Conservation (phyloP, 768 basidiomycete genomes). For the Royoungia palumana region DNA sequence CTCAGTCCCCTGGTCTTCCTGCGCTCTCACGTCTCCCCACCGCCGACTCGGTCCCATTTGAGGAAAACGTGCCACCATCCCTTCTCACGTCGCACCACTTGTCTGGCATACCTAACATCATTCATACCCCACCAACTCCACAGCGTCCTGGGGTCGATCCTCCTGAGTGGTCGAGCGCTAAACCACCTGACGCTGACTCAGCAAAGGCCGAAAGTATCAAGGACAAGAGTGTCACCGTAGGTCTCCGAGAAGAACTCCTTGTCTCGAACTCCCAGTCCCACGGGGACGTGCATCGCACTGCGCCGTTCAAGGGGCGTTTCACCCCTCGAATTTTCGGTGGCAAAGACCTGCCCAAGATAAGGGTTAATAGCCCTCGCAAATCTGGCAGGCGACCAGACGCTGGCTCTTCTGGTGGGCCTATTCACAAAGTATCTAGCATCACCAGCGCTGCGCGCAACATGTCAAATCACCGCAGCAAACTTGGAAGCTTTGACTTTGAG, state of each 20-base stretch:
- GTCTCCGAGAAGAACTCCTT: constrained; percentile 27
- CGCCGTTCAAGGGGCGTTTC: constrained; percentile 25
- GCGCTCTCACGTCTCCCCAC: constrained; percentile 19
- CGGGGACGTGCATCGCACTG: background rate
- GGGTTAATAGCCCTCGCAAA: constrained; percentile 22
- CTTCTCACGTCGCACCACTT: constrained; percentile 27
- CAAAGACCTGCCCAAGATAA: constrained; percentile 24
- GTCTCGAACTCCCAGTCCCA: constrained; percentile 24
- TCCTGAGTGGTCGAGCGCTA: constrained; percentile 2
- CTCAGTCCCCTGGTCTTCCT: constrained; percentile 9
- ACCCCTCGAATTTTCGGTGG: constrained; percentile 29
- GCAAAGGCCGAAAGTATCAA: constrained; percentile 8
- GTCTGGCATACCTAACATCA: constrained; percentile 30
- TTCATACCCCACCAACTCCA: constrained; percentile 38
- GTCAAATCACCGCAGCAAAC: constrained; percentile 47
- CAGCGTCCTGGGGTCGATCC: constrained; percentile 22
- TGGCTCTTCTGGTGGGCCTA: constrained; percentile 4
- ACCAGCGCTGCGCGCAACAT: constrained; percentile 25
- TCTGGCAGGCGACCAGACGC: constrained; percentile 19
- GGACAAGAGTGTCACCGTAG: constrained; percentile 14
- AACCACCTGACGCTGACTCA: constrained; percentile 9
- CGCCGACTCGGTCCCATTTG: constrained; percentile 25
- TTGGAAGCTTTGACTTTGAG: constrained; percentile 77
- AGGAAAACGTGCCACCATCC: constrained; percentile 26
- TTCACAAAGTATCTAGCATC: constrained; percentile 8